These are phyloP conservation scores for Beauveria rudraprayagi DNA, from an alignment of 2,329 filamentous ascomycete genomes.

Conservation along the genomic window DNA sequence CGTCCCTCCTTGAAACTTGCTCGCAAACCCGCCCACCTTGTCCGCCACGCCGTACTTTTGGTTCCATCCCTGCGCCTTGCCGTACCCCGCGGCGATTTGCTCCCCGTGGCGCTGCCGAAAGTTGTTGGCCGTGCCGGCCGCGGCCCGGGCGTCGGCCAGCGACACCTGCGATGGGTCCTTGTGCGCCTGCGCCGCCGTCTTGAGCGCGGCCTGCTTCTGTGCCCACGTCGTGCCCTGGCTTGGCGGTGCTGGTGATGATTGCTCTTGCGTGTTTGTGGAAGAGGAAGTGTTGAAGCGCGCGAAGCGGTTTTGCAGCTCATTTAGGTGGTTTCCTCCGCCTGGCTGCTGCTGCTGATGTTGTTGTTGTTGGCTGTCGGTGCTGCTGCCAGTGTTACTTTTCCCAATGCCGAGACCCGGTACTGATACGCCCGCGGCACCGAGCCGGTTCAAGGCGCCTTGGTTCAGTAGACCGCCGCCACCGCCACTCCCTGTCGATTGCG, in stretches of 20 bases:
- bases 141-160: conserved; percentile 46
- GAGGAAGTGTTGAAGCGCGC: conserved; percentile 37
- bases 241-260: conserved; percentile 19
- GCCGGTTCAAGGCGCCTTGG: conserved; percentile 52
- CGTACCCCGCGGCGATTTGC: conserved; percentile 53
- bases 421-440: conserved; percentile 67
- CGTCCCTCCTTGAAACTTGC: background rate
- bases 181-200: conserved; percentile 50
- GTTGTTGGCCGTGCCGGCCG: conserved; percentile 56
- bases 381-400: conserved; percentile 21
- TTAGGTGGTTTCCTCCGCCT: conserved; percentile 38
- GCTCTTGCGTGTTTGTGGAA: conserved; percentile 12
- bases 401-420: conserved; percentile 74
- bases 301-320: conserved; percentile 63
- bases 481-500: conserved; percentile 21
- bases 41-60: conserved; percentile 51
- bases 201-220: conserved; percentile 56
- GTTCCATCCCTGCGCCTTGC: conserved; percentile 48
- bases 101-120: conserved; percentile 64
- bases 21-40: conserved; percentile 25
- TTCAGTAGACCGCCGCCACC: conserved; percentile 31
- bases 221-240: conserved; percentile 52
- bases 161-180: conserved; percentile 56
- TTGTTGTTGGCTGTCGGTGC: conserved; percentile 17
- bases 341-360: conserved; percentile 14